Base-by-base conservation (phyloP, 2,329 filamentous ascomycete species). In the Lojkania enalia region DNA sequence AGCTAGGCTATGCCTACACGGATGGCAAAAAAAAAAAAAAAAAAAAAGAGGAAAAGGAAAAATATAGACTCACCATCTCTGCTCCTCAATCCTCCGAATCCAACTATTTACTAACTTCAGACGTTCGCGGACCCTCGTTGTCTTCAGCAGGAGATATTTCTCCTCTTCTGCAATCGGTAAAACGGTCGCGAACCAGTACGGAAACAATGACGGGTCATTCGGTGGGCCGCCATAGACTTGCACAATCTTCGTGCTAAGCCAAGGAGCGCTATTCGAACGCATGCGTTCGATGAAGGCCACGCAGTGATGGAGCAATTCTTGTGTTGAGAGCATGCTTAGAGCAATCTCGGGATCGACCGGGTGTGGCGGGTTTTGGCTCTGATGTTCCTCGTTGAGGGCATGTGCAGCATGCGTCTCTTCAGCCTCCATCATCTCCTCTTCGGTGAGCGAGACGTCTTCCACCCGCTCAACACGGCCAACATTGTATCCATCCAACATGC, bases 161-260 rank as follows among this genome's bases (percentile, higher is more conserved):
- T 94, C 86, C 20, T 83, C 74, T 19, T 94, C 87, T 12, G 81
- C 79, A 27, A 94, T 83, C 0, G 90, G 90, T 11, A 95, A 70
- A 15, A 94, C 84, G 60, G 83, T 88, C 7, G 87, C 90, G 55
- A 96, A 86, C 91, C 91, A 96, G 79, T 90, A 96, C 0, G 90
- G 88, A 55, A 96, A 94, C 1, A 82, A 67, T 2, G 84, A 84
- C 1, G 89, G 84, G 59, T 95, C 88, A 13, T 81, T 75, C 0
- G 90, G 90, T 15, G 85, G 86, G 46, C 87, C 82, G 11, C 90
- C 90, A 54, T 92, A 94, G 4, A 87, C 83, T 21, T 82, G 73
- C 20, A 91, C 73, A 23, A 91, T 84, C 6, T 85, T 81, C 30
- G 84, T 78, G 43, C 87, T 82, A 20, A 95, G 74, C 90, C 89